Percentiles rank a stretch among this genome's conserved stretches.
Evolutionary conservation across 371 early-diverging fungal species (phyloP).

Genomic region (Mucor circinelloides): DNA sequence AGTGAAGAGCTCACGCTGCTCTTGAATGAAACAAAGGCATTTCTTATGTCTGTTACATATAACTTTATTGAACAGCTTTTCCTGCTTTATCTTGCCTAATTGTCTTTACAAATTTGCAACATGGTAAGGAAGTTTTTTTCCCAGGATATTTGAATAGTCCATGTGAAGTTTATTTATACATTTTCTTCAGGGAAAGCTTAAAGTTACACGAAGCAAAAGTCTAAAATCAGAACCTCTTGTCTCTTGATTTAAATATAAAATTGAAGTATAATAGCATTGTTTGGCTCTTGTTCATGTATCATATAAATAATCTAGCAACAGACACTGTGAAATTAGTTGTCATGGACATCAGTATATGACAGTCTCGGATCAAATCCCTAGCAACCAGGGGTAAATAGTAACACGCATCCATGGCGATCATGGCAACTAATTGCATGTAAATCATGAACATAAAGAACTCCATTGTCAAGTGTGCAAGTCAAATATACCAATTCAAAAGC

Average conservation of each 20-base stretch:
- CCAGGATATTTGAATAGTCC: not conserved
- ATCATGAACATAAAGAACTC: too few species aligned
- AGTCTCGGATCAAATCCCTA: not conserved
- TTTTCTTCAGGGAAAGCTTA: not conserved
- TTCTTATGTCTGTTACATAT: not conserved
- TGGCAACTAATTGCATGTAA: not conserved
- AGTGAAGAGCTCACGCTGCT: not conserved
- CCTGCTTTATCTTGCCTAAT: not conserved
- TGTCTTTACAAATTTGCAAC: not conserved
- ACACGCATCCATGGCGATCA: not conserved
- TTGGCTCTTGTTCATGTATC: not conserved
- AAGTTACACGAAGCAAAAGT: not conserved
- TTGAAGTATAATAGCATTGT: not conserved
- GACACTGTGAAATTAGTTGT: not conserved
- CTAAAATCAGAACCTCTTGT: not conserved
- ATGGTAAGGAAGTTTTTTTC: not conserved
- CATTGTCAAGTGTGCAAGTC: too few species aligned
- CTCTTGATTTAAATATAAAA: not conserved
- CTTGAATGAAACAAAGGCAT: not conserved
- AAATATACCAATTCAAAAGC: not conserved
- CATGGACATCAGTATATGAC: not conserved
- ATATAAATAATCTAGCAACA: not conserved
- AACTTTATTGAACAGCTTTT: not conserved
- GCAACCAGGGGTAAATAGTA: not conserved
- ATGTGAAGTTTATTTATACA: slow-evolving; percentile 4